phyloP scores from a whole-genome alignment of 345 rosid species.

The Gossypium sturtianum region DNA sequence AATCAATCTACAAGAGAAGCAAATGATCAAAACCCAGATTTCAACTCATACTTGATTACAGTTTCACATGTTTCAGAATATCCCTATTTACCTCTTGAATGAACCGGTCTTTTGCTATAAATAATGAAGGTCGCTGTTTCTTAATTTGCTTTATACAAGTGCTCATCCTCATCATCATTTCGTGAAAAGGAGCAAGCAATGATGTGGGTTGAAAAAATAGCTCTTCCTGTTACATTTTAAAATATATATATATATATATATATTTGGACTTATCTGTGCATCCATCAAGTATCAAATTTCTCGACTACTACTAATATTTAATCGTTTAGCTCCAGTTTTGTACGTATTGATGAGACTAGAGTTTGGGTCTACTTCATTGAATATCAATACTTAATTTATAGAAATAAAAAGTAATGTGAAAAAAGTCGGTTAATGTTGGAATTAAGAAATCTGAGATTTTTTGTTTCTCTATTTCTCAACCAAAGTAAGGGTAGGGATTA shows the following conservation, averaged over 20 bases:
- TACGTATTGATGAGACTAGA: not conserved
- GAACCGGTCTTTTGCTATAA: too few species aligned
- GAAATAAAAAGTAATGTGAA: too few species aligned
- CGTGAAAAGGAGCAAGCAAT: not conserved
- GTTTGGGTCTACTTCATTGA: not conserved
- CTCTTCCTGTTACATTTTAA: not conserved
- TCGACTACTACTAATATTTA: slow-evolving; percentile 10
- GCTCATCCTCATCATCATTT: not conserved
- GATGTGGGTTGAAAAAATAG: slow-evolving; percentile 3
- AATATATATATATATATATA: not conserved
- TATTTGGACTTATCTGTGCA: not conserved
- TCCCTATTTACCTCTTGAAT: too few species aligned
- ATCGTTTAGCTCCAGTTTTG: not conserved
- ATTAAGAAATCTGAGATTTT: not conserved
- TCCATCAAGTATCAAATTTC: slow-evolving; percentile 1
- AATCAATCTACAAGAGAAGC: too few species aligned
- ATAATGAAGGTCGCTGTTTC: too few species aligned
- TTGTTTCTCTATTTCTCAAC: not conserved
- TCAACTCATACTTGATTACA: too few species aligned
- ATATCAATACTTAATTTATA: not conserved
- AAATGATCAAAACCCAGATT: too few species aligned
- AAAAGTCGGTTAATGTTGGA: too few species aligned
- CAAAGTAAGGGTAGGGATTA: not conserved
- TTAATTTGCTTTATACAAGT: not conserved
- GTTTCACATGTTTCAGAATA: too few species aligned